Percentiles rank a stretch among this genome's conserved stretches.
These are phyloP conservation scores for Heliamphora exappendiculata DNA, from an alignment of 148 eudicot species.

Conservation along the genomic window DNA sequence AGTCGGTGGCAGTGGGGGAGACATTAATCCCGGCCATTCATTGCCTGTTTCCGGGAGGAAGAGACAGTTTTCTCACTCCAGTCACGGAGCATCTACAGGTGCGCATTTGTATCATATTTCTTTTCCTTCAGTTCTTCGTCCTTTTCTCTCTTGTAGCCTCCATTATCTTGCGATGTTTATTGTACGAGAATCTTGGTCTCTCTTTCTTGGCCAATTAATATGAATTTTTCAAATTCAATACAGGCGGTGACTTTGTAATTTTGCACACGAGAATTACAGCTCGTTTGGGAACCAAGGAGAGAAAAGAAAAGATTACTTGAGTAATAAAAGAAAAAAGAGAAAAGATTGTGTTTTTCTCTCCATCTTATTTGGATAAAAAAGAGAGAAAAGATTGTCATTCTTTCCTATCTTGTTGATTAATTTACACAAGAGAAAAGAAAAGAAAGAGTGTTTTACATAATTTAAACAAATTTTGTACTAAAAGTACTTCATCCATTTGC, in stretches of 20 bases:
- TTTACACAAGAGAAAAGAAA: too few species aligned
- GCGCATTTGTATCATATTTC: not conserved
- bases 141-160: not conserved
- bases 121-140: not conserved
- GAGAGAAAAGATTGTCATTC: too few species aligned
- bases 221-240: not conserved
- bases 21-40: not conserved
- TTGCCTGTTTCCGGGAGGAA: not conserved
- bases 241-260: too few species aligned
- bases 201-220: not conserved
- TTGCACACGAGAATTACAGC: not conserved
- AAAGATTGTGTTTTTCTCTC: too few species aligned
- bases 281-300: too few species aligned
- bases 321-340: too few species aligned
- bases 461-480: too few species aligned
- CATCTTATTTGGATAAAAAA: too few species aligned
- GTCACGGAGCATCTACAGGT: not conserved
- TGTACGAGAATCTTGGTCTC: not conserved
- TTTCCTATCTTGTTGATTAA: too few species aligned
- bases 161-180: not conserved
- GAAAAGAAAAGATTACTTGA: too few species aligned
- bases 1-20: not conserved
- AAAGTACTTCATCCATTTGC: too few species aligned
- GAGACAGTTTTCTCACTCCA: conserved; percentile 9
- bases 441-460: too few species aligned